Evolutionary conservation across 257 asterid species (phyloP).

Genomic region (Jasminum sambac): DNA sequence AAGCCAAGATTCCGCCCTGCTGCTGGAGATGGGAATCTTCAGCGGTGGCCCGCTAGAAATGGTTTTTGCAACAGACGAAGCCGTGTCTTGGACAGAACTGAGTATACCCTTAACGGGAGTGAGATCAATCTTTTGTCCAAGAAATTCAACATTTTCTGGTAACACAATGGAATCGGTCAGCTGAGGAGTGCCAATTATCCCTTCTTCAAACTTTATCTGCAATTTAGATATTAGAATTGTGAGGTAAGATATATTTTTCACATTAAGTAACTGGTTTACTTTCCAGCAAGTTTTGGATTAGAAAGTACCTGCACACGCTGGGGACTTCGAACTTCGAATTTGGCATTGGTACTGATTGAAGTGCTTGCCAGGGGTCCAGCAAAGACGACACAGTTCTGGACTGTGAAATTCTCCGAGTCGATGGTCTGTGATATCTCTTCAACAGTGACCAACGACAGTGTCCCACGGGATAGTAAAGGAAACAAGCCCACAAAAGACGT

Average conservation of each 20-base stretch:
- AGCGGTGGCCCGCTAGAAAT: conserved; percentile 79
- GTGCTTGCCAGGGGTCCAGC: conserved; percentile 81
- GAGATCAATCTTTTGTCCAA: conserved; percentile 87
- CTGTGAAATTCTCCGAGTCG: conserved; percentile 62
- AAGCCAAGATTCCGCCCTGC: conserved; percentile 78
- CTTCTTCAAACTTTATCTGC: conserved; percentile 85
- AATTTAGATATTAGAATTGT: conserved; percentile 5
- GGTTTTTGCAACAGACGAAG: conserved; percentile 77
- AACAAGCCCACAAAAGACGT: conserved; percentile 78
- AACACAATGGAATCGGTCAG: conserved; percentile 80
- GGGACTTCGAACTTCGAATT: conserved; percentile 94
- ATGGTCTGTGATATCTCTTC: conserved; percentile 95
- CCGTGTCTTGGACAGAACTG: conserved; percentile 79
- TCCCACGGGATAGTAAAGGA: conserved; percentile 73
- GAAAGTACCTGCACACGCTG: conserved; percentile 80
- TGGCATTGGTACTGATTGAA: conserved; percentile 75
- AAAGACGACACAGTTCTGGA: conserved; percentile 76
- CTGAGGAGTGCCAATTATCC: conserved; percentile 90
- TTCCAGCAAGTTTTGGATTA: neutral
- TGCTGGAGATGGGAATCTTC: conserved; percentile 62
- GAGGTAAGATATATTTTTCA: neutral
- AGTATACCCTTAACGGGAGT: conserved; percentile 78
- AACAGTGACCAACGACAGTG: conserved; percentile 60
- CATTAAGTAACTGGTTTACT: neutral
- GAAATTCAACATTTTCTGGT: conserved; percentile 72